Base-by-base conservation (phyloP, 371 early-diverging fungal species). In the Rhizopus stolonifer region DNA sequence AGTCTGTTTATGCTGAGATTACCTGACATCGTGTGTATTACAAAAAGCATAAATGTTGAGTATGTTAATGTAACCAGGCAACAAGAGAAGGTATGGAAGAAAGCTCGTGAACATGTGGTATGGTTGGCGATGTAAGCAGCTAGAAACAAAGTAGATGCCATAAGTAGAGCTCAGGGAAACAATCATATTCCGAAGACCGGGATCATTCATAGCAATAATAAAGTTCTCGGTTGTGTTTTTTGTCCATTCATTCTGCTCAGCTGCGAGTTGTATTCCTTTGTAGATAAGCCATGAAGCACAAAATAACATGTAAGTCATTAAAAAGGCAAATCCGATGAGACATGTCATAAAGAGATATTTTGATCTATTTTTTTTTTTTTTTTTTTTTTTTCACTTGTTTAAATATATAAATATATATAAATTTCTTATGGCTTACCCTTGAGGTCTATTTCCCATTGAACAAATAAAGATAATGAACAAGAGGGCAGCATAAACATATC, bases 391-490 rank as follows among this genome's bases (percentile, higher is more conserved):
- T 7, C 10, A 29, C 10, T 7, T 29, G 10, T 29, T 7, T 29
- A 29, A 7, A 29, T 29, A 29, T 29, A 29, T 29, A 52, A 42
- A 18, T 42, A 14, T 44, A 49, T n/a, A 25, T 15, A 39, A 25
- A 40, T 31, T 2, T 26, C 17, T 17, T 29, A 11, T 25, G 22
- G 17, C 25, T 29, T 87, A 88, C 58, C 91, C 91, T 76, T 91
- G 90, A 32, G 93, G 93, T 32, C 91, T 70, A 60, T 93, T 93
- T 31, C 93, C 93, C 69, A 93, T 77, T 13, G 90, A 80, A 45
- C 83, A 78, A 50, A 91, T 84, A 56, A 93, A 89, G 23, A 81
- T 67, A 1, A 80, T 72, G 44, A 88, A 71, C 50, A 92, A 66
- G 22, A 88, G 55, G 15, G 82, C 64, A 34, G 88, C 67, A 67